Evolutionary conservation across 2,329 filamentous ascomycete species (phyloP), one percentile per base, ranked within the genome.

Genomic region (Aspergillus proliferans): DNA sequence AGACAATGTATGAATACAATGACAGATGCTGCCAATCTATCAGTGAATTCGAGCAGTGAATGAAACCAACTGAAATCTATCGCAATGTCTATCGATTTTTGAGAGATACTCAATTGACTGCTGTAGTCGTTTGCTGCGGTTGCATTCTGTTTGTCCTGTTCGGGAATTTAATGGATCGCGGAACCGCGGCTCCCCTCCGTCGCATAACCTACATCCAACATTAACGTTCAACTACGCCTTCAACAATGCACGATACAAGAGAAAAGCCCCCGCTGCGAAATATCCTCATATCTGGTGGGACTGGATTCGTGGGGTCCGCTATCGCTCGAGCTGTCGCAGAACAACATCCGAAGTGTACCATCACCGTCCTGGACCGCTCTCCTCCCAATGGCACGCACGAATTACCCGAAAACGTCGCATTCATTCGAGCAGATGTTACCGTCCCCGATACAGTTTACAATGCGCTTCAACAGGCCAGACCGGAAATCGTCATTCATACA

Each of bases 401-500:
- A 30, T 49, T 69, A 3, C 64, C 63, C 41, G 46, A 55, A 30
- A 40, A 53, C 2, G 52, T 59, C 24, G 34, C 50, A 22, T 71
- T 58, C 43, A 48, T 66, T 33, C 56, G 62, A 47, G 64, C 60
- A 6, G 68, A 74, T 49, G 56, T 74, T 28, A 69, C 66, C 15
- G 58, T 57, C 21, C 24, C 49, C 14, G 47, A 53, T 9, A 50
- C 65, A 45, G 57, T 71, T 43, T 47, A 46, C 19, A 50, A 61
- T 36, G 63, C 55, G 8, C 70, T 83, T 45, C 46, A 61, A 10
- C 56, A 67, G 46, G 65, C 67, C 7, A 64, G 60, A 22, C 78
- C 79, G 2, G 65, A 75, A 48, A 63, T 78, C 8, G 72, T 83
- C 7, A 66, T 82, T 9, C 80, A 83, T 48, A 75, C 76, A 0